Base-by-base conservation (phyloP, 805 yeast genomes). In the Komagataella pseudopastoris region DNA sequence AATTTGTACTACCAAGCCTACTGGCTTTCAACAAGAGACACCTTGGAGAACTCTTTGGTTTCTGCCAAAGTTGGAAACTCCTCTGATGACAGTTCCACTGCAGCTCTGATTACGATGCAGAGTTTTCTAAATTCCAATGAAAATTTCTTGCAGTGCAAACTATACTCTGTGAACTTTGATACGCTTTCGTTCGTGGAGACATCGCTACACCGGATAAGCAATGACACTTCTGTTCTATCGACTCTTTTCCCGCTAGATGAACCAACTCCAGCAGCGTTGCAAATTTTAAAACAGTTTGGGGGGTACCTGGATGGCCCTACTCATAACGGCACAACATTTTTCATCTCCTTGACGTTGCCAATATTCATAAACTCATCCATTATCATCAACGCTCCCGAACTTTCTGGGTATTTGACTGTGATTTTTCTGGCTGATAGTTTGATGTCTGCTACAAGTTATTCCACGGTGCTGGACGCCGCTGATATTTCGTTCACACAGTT, bases 291-390 rank as follows among this genome's bases (percentile, higher is more conserved):
- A 1, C 63, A 66, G 20, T 56, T 70, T 1, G 65, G 64, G 0
- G 85, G 84, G n/a, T 65, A 73, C 51, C 54, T 86, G 14, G 68
- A 81, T 1, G 95, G 95, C 3, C 96, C 96, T 0, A 69, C 77
- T 1, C 50, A 66, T 16, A 78, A 80, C 56, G 63, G 62, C 44
- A 57, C 70, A 1, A 53, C 71, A 1, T 83, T 75, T 58, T 75
- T 80, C 56, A 69, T 87, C 74, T 87, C 96, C 0, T 68, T 89
- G 66, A 85, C 96, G 0, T 57, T 88, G 4, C 93, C 96, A 0
- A 75, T 89, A 2, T 82, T 74, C 58, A 77, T 88, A 16, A 83
- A 85, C 56, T 73, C 82, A n/a, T 83, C 95, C 1, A 82, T 86
- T 20, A 66, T 82, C 46, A 66, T 83, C 20, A 66, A 72, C n/a